A percentile compares a stretch with the other conserved stretches of the same genome.
These are phyloP conservation scores for Arxiozyma slooffiae DNA, from an alignment of 1,139 yeast genomes.

Conservation along the genomic window DNA sequence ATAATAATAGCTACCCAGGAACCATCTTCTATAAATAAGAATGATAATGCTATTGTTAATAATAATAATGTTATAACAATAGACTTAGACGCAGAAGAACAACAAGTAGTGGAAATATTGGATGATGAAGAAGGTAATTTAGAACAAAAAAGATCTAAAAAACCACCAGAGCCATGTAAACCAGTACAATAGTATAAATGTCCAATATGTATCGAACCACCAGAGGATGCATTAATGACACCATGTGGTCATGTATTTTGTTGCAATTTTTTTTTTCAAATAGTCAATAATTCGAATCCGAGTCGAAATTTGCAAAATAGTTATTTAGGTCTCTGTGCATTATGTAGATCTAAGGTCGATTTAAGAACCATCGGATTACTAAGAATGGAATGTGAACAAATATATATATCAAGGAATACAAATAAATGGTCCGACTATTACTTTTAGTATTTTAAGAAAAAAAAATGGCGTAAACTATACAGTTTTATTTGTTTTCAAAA, in stretches of 20 bases:
- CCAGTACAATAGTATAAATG: slow-evolving; percentile 35
- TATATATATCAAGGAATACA: slow-evolving; percentile 8
- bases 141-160: slow-evolving; percentile 7
- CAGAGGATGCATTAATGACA: slow-evolving; percentile 38
- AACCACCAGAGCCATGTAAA: slow-evolving; percentile 14
- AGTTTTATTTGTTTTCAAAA: too few relatives aligned
- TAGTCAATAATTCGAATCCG: slow-evolving; percentile 36
- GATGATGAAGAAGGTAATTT: slow-evolving; percentile 16
- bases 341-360: slow-evolving; percentile 38
- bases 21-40: neutral
- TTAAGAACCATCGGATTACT: slow-evolving; percentile 29
- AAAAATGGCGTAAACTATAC: too few relatives aligned
- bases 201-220: slow-evolving; percentile 46
- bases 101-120: slow-evolving; percentile 27
- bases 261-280: slow-evolving; percentile 40
- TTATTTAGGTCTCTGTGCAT: slow-evolving; percentile 38
- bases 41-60: neutral
- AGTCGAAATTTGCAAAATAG: slow-evolving; percentile 16
- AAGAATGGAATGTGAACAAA: slow-evolving; percentile 27
- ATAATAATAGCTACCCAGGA: neutral
- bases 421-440: neutral
- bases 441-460: too few relatives aligned
- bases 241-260: slow-evolving; percentile 51
- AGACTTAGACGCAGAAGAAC: slow-evolving; percentile 12
- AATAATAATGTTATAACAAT: neutral